phyloP scores from a whole-genome alignment of 1,284 basidiomycete species.

The Tilletiaria anomala region DNA sequence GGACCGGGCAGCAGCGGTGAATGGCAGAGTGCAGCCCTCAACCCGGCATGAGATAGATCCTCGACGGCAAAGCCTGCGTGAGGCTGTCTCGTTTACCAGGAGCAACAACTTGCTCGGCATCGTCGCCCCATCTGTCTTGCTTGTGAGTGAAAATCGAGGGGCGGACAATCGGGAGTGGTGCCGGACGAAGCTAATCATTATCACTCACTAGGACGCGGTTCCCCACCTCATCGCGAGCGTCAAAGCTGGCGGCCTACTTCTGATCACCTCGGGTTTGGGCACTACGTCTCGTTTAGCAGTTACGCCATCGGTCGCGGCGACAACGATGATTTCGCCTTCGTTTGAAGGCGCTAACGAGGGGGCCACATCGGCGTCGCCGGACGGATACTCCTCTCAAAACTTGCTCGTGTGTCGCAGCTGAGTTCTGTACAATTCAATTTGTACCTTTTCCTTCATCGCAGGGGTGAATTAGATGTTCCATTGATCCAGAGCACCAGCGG shows the following conservation, averaged over 20 bases:
- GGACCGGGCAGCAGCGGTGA: slow-evolving; percentile 29
- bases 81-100: slow-evolving; percentile 87
- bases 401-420: no score
- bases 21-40: slow-evolving; percentile 32
- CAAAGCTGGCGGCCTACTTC: slow-evolving; percentile 30
- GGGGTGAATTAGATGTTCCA: no score
- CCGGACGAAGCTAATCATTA: not conserved
- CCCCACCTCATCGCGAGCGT: slow-evolving; percentile 29
- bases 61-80: slow-evolving; percentile 58
- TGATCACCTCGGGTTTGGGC: no score
- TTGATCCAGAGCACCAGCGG: no score
- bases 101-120: slow-evolving; percentile 85
- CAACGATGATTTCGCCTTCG: no score
- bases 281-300: no score
- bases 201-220: slow-evolving; percentile 13
- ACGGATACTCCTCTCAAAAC: no score
- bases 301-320: no score
- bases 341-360: no score
- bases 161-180: not conserved
- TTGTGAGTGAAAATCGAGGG: slow-evolving; percentile 48
- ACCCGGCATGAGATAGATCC: slow-evolving; percentile 44
- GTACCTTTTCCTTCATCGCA: no score
- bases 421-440: no score
- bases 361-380: no score
- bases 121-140: slow-evolving; percentile 70